phyloP scores from a whole-genome alignment of 192 early-diverging fungal species.

The Coemansia sp. region DNA sequence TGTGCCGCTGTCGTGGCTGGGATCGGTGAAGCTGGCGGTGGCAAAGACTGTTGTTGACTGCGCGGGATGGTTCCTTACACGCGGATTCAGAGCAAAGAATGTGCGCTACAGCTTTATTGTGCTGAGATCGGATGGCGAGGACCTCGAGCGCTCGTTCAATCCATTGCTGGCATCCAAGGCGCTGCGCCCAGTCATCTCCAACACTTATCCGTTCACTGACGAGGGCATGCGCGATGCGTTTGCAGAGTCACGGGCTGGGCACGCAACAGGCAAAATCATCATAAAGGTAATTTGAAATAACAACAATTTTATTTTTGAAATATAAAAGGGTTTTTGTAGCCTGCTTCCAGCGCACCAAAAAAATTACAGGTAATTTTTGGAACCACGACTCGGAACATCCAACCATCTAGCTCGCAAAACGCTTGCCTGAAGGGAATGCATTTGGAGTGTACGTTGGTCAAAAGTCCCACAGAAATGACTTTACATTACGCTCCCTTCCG shows the following conservation, averaged over 20 bases:
- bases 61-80: conserved; percentile 16
- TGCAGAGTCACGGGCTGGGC: conserved; percentile 38
- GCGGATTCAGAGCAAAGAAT: conserved; percentile 28
- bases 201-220: conserved; percentile 43
- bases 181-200: conserved; percentile 49
- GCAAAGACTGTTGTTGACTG: conserved; percentile 1
- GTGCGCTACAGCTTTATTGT: conserved; percentile 25
- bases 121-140: conserved; percentile 27
- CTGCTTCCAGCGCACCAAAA: conserved; percentile 22
- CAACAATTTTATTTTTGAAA: too few species aligned
- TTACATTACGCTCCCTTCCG: not conserved
- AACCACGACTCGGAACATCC: not conserved
- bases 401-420: conserved; percentile 1
- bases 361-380: not conserved
- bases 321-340: conserved; percentile 17
- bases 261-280: conserved; percentile 58
- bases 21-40: conserved; percentile 10
- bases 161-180: conserved; percentile 39
- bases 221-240: conserved; percentile 49
- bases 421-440: not conserved
- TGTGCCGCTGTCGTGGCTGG: conserved; percentile 13
- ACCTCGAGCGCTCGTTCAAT: conserved; percentile 47
- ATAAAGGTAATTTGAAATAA: conserved; percentile 47
- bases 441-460: not conserved
- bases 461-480: not conserved